Conservation (phyloP, 805 yeast species). For the Vanderwaltozyma tropicalis region DNA sequence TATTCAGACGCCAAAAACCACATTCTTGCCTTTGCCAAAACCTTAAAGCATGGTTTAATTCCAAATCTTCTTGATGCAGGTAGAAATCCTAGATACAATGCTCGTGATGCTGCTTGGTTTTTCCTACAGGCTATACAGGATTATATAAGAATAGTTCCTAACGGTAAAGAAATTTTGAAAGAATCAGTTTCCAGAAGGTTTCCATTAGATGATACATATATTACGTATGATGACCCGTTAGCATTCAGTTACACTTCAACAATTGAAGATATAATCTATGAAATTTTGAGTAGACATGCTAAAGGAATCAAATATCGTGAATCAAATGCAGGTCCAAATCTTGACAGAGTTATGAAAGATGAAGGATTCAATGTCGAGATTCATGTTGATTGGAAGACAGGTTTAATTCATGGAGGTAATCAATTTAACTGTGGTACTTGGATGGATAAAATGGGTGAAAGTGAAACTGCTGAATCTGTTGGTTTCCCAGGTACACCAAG, state of each 20-base stretch:
- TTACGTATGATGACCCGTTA: constrained; percentile 53
- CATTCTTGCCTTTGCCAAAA: constrained; percentile 77
- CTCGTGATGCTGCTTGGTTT: constrained; percentile 97
- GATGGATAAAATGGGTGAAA: constrained; percentile 99
- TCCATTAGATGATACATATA: constrained; percentile 77
- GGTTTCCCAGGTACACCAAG: constrained; percentile 98
- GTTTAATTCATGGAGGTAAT: constrained; percentile 83
- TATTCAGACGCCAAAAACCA: constrained; percentile 71
- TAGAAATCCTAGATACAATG: constrained; percentile 86
- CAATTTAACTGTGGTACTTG: constrained; percentile 95
- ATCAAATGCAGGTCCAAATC: constrained; percentile 83
- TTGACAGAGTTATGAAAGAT: constrained; percentile 86
- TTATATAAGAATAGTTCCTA: constrained; percentile 56
- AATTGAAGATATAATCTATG: constrained; percentile 69
- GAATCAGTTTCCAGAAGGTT: constrained; percentile 72
- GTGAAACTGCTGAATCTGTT: constrained; percentile 65
- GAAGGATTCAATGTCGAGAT: constrained; percentile 84
- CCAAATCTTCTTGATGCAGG: constrained; percentile 92
- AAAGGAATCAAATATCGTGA: constrained; percentile 79
- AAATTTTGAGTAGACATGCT: constrained; percentile 81
- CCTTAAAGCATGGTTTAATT: constrained; percentile 88
- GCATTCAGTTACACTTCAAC: constrained; percentile 69
- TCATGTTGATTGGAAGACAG: constrained; percentile 78
- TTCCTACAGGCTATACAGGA: constrained; percentile 84
- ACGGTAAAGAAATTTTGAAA: constrained; percentile 55